phyloP scores from a whole-genome alignment of 169 alveolate species.

The Plasmodium sp. region DNA sequence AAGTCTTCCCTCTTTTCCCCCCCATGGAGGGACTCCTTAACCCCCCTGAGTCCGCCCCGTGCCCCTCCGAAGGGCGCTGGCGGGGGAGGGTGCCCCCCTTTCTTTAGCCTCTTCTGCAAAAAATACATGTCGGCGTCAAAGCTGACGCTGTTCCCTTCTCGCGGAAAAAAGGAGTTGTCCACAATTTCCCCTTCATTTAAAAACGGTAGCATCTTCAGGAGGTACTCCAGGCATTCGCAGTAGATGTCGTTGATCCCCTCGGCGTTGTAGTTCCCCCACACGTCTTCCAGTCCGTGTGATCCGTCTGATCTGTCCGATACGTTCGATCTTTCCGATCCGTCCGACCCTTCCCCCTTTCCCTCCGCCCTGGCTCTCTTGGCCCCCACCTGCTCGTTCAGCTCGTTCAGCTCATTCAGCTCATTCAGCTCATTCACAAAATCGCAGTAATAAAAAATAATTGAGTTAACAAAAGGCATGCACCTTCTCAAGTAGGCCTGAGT shows the following conservation, averaged over 20 bases:
- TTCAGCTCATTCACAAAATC: slow-evolving; percentile 1
- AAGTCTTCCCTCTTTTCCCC: neutral
- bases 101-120: slow-evolving; percentile 53
- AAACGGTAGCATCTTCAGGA: slow-evolving; percentile 19
- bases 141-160: slow-evolving; percentile 27
- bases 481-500: slow-evolving; percentile 6
- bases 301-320: neutral
- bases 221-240: slow-evolving; percentile 25
- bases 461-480: slow-evolving; percentile 57
- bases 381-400: neutral
- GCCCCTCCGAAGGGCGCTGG: neutral
- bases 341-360: neutral
- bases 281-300: neutral
- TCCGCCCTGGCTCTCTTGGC: neutral
- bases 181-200: slow-evolving; percentile 22
- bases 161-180: neutral
- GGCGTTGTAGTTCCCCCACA: neutral
- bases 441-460: slow-evolving; percentile 21
- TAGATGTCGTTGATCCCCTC: slow-evolving; percentile 16
- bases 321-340: neutral
- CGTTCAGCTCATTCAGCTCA: too few relatives aligned
- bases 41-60: neutral
- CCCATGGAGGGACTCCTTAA: neutral
- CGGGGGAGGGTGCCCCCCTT: neutral
- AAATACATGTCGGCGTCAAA: slow-evolving; percentile 73